Evolutionary conservation across 768 basidiomycete species (phyloP).

Genomic region (Leucocoprinus sp.): DNA sequence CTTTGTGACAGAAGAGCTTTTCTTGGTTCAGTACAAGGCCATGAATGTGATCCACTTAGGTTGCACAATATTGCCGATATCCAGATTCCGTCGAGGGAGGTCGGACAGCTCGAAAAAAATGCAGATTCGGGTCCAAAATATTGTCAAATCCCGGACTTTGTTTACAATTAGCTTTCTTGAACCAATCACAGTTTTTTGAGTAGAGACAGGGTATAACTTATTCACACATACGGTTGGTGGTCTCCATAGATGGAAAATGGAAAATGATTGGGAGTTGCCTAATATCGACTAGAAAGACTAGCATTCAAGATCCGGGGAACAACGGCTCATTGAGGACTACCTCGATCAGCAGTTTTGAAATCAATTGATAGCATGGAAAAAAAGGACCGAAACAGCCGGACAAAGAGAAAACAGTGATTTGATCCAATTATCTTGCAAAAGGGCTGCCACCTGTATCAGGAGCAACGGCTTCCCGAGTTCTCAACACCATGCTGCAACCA

Average conservation of each 20-base stretch:
- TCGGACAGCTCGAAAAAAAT: neutral
- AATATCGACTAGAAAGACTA: too few relatives aligned
- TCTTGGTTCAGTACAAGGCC: too few relatives aligned
- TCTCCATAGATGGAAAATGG: too few relatives aligned
- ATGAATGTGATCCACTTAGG: too few relatives aligned
- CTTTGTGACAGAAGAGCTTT: slow-evolving; percentile 4
- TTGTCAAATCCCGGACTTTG: neutral
- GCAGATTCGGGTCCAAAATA: neutral
- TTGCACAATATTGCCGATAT: slow-evolving; percentile 14
- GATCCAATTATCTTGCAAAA: neutral
- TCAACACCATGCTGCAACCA: slow-evolving; percentile 4
- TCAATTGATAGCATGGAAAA: neutral
- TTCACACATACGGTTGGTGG: too few relatives aligned
- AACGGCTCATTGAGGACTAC: too few relatives aligned
- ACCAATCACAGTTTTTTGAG: neutral
- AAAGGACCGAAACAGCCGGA: neutral
- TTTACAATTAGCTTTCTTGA: neutral
- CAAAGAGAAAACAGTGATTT: neutral
- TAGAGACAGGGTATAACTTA: neutral
- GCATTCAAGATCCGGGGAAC: too few relatives aligned
- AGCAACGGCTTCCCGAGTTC: neutral
- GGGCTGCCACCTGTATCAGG: neutral
- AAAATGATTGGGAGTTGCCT: too few relatives aligned
- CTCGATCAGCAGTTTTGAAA: neutral
- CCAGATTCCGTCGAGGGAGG: slow-evolving; percentile 13